Conservation (phyloP, 495 filamentous ascomycete species). For the Neurospora terricola region DNA sequence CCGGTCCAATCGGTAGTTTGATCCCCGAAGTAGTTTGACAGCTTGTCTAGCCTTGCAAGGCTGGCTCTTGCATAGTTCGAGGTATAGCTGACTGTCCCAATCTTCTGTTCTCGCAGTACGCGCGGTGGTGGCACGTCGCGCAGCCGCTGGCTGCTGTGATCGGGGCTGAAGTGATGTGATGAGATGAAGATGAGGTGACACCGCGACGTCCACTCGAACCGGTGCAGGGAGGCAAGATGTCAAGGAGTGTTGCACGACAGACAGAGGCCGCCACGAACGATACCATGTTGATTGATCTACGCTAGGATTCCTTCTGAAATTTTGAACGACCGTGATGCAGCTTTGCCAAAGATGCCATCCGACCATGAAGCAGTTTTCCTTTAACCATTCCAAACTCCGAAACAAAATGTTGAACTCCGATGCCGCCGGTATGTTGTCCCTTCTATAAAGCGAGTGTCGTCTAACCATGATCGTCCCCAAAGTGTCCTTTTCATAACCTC, state of each 20-base stretch:
- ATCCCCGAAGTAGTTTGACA: not conserved
- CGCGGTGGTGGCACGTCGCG: not conserved
- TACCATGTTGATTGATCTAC: not conserved
- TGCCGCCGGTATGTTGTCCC: not conserved
- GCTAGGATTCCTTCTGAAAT: not conserved
- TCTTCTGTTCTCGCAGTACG: not conserved
- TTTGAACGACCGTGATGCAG: not conserved
- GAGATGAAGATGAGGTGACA: not conserved
- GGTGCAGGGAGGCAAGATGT: not conserved
- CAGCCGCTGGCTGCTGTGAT: not conserved
- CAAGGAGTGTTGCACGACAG: not conserved
- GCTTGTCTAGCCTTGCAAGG: not conserved
- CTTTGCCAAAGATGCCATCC: not conserved
- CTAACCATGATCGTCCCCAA: not conserved
- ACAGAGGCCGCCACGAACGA: not conserved
- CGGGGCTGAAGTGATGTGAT: not conserved
- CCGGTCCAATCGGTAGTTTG: not conserved
- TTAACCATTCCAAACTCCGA: not conserved
- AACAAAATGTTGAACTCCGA: not conserved
- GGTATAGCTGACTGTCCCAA: not conserved
- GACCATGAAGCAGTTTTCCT: not conserved
- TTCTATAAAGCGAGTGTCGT: not conserved
- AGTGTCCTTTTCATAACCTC: not conserved
- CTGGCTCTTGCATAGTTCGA: not conserved
- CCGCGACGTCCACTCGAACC: not conserved